Evolutionary conservation across 148 eudicot genomes (phyloP), one percentile per base, ranked within the genome.

Genomic region (Rhododendron mucronatum): DNA sequence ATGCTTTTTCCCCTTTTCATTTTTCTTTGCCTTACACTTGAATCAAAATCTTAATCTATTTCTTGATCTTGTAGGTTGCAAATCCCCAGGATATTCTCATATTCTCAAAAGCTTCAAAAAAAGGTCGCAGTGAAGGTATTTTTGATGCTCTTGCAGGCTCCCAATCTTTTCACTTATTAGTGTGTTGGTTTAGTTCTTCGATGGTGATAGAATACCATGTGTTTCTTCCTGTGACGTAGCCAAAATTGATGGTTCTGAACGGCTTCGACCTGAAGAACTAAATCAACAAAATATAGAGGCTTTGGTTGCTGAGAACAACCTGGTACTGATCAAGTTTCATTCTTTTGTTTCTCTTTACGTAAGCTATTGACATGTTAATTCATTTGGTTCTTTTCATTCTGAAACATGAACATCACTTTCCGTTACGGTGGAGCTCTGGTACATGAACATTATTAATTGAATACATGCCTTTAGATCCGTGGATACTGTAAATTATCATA

Each of bases 281-380:
- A 97, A 97, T 89, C 99, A 97, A 88, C 99, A 97, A 86, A 97
- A 97, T 87, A 97, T 97, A 51, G 99, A 97, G 91, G 99, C 99
- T 89, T 93, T 97, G 90, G 99, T 97, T 90, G 98, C 99, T 82
- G 99, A 95, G 88, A 94, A 95, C 86, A 95, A 97, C 89, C 89
- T 94, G 95, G 99, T 95, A 89, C 63, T 84, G 35, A 53, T 71
- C 67, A 63, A 76, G 67, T 69, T 86, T 79, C 26, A 80, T 77
- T 67, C 79, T 51, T 63, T 30, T 26, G 28, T 51, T 26, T 37
- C 84, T 14, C 4, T 26, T 23, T 23, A 2, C 33, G 2, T 21
- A 13, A 57, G 76, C 33, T 78, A 21, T 83, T 13, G 50, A 21
- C 41, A 11, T 15, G 59, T 75, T 44, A 51, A 71, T 75, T 75